phyloP scores from a whole-genome alignment of 768 basidiomycete genomes.

The Postia placenta region DNA sequence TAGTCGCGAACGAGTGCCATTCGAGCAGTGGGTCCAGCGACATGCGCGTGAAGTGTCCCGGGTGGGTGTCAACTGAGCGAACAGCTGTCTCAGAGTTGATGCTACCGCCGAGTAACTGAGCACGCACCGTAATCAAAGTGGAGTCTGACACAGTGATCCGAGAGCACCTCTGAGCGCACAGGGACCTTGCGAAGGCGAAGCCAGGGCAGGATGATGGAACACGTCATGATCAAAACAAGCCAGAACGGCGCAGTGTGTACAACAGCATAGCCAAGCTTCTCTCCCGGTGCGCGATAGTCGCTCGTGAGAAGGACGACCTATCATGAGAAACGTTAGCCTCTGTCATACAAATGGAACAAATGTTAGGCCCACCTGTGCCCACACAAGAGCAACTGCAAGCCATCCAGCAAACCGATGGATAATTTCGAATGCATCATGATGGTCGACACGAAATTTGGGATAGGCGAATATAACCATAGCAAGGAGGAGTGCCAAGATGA shows the following conservation, averaged over 20 bases:
- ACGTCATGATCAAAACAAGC: conserved; percentile 44
- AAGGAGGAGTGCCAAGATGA: conserved; percentile 38
- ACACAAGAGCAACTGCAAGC: conserved; percentile 44
- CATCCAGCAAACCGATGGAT: conserved; percentile 52
- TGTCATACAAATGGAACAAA: too few relatives aligned
- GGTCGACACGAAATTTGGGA: conserved; percentile 37
- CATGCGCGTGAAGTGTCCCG: conserved; percentile 26
- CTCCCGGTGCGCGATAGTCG: conserved; percentile 35
- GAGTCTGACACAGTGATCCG: conserved; percentile 46
- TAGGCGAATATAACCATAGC: conserved; percentile 45
- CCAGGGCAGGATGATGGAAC: conserved; percentile 53
- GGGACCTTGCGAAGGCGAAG: conserved; percentile 45
- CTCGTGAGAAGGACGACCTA: conserved; percentile 47
- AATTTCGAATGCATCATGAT: conserved; percentile 46
- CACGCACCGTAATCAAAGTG: conserved; percentile 48
- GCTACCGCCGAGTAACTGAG: too few relatives aligned
- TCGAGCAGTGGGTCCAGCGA: conserved; percentile 40
- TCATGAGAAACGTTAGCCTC: background rate
- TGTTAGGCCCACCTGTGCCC: conserved; percentile 35
- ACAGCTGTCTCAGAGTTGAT: background rate
- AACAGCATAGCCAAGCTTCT: conserved; percentile 35
- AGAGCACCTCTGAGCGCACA: conserved; percentile 43
- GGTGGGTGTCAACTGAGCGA: conserved; percentile 20
- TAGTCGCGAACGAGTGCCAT: conserved; percentile 52
- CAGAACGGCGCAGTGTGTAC: conserved; percentile 42